phyloP scores from a whole-genome alignment of 2,329 filamentous ascomycete species.

The Apiospora marii region DNA sequence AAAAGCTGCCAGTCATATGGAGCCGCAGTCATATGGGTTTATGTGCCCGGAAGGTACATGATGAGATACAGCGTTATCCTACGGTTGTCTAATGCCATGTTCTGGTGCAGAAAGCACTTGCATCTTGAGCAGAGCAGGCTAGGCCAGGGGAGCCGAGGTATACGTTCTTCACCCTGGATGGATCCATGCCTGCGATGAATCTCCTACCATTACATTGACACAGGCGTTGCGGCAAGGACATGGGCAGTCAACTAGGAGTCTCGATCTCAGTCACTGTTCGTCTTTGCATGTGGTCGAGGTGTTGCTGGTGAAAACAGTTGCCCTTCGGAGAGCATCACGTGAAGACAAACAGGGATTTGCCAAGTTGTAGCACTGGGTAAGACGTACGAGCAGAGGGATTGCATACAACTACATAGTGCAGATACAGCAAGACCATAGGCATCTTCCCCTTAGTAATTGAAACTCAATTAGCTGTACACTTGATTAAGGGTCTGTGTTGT shows the following conservation, averaged over 20 bases:
- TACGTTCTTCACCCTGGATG: background rate
- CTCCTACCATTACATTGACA: background rate
- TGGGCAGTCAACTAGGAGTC: background rate
- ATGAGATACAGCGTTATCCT: background rate
- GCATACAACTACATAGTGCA: background rate
- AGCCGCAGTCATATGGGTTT: background rate
- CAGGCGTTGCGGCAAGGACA: background rate
- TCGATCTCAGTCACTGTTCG: background rate
- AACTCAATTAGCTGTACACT: background rate
- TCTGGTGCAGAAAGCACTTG: background rate
- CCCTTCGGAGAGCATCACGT: background rate
- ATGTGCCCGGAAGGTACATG: background rate
- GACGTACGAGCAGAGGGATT: background rate
- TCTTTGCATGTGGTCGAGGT: background rate
- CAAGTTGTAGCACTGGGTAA: background rate
- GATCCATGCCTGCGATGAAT: background rate
- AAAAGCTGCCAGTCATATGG: background rate
- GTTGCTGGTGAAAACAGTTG: background rate
- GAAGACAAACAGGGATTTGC: background rate
- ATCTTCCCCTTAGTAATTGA: constrained; percentile 3
- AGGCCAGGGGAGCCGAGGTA: background rate
- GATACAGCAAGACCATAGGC: background rate
- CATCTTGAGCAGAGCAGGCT: background rate
- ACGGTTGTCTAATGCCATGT: background rate
- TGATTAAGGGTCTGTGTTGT: background rate